Conservation (phyloP, 179 eudicot species). For the Actinidia arguta region DNA sequence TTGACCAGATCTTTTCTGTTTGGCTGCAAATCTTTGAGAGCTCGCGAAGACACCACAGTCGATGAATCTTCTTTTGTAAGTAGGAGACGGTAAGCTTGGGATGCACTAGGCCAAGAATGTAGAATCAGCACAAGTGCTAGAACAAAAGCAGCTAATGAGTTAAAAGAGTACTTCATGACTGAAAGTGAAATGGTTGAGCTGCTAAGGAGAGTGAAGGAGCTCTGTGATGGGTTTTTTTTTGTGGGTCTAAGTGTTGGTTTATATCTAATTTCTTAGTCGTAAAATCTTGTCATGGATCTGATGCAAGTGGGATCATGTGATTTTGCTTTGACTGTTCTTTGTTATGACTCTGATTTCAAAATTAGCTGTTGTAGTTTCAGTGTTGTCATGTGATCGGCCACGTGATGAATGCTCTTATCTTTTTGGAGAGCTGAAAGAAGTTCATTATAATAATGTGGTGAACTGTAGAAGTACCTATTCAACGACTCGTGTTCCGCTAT, state of each 20-base stretch:
- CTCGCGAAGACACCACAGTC: conserved; percentile 13
- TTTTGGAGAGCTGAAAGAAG: neutral
- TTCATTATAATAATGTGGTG: too few relatives aligned
- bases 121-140: conserved; percentile 47
- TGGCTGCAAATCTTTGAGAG: conserved; percentile 22
- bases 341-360: conserved; percentile 30
- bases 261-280: neutral
- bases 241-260: conserved; percentile 1
- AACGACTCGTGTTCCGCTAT: neutral
- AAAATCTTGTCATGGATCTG: conserved; percentile 42
- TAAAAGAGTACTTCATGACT: conserved; percentile 40
- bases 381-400: conserved; percentile 62
- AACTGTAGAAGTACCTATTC: neutral
- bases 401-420: conserved; percentile 41
- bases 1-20: conserved; percentile 26
- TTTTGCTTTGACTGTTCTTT: conserved; percentile 46
- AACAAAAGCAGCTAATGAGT: conserved; percentile 29
- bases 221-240: neutral
- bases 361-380: conserved; percentile 36
- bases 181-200: neutral
- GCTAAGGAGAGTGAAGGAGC: neutral
- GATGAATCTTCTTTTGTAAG: conserved; percentile 11
- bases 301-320: conserved; percentile 70
- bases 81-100: conserved; percentile 35
- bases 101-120: conserved; percentile 29